These are phyloP conservation scores for Cladosporium sp. DNA, from an alignment of 2,329 filamentous ascomycete genomes.

Conservation along the genomic window DNA sequence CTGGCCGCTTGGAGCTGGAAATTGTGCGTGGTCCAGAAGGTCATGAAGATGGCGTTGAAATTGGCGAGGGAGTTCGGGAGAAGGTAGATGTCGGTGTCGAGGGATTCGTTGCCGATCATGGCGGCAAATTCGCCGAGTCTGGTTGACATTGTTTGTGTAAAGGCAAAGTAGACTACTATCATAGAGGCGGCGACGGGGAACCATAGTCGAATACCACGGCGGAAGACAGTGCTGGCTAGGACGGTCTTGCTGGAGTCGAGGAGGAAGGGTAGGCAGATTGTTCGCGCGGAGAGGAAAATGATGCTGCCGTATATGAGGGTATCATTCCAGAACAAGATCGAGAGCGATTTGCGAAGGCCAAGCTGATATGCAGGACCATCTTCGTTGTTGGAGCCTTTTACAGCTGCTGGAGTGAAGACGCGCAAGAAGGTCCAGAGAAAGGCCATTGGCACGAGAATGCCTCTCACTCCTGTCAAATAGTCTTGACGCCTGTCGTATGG, in stretches of 20 bases:
- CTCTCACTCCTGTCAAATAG: constrained; percentile 45
- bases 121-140: constrained; percentile 41
- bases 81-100: constrained; percentile 35
- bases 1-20: constrained; percentile 42
- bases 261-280: constrained; percentile 40
- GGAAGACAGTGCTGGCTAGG: constrained; percentile 42
- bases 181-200: constrained; percentile 43
- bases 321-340: constrained; percentile 49
- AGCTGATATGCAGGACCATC: constrained; percentile 40
- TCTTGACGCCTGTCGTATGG: constrained; percentile 21
- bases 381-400: constrained; percentile 39
- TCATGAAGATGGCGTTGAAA: constrained; percentile 49
- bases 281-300: constrained; percentile 48
- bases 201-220: constrained; percentile 45
- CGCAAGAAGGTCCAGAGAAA: constrained; percentile 49
- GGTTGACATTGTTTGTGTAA: constrained; percentile 30
- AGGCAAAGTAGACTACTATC: constrained; percentile 40
- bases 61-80: constrained; percentile 44
- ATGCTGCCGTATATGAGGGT: constrained; percentile 47
- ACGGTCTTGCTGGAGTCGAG: constrained; percentile 34
- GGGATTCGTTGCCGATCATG: constrained; percentile 36
- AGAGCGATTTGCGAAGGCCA: constrained; percentile 46
- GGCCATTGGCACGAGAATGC: constrained; percentile 42
- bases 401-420: constrained; percentile 44
- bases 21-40: constrained; percentile 46